These are phyloP conservation scores for thale cress (Arabidopsis thaliana) DNA, from an alignment of 345 rosid genomes.

Conservation along the genomic window DNA sequence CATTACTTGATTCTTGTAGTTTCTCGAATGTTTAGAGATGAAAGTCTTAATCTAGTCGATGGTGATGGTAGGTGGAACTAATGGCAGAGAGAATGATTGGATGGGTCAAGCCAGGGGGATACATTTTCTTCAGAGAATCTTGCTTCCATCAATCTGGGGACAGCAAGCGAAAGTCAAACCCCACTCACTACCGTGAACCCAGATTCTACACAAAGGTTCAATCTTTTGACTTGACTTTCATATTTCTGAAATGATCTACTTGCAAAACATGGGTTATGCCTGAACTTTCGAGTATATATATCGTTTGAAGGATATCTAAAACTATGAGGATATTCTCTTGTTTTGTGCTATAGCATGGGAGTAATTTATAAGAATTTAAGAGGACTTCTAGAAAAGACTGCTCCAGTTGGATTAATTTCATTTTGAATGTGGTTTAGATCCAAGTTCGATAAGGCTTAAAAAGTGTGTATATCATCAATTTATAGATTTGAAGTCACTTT, in stretches of 20 bases:
- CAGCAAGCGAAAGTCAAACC: conserved; percentile 71
- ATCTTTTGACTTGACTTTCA: not conserved
- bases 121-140: conserved; percentile 91
- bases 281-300: no score
- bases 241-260: no score
- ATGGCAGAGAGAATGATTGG: conserved; percentile 74
- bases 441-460: conserved; percentile 5
- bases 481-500: not conserved
- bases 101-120: conserved; percentile 91
- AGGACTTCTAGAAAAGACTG: no score
- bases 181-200: conserved; percentile 98
- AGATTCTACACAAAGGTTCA: conserved; percentile 86
- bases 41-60: conserved; percentile 23
- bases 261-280: no score
- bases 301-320: no score
- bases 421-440: no score
- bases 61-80: conserved; percentile 61
- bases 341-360: no score
- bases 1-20: not conserved
- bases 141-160: conserved; percentile 99
- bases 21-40: not conserved
- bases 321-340: no score
- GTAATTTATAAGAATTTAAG: no score
- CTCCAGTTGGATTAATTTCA: no score
- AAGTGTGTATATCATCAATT: not conserved